Conservation (phyloP, 1,284 basidiomycete species). For the Earliella scabrosa region DNA sequence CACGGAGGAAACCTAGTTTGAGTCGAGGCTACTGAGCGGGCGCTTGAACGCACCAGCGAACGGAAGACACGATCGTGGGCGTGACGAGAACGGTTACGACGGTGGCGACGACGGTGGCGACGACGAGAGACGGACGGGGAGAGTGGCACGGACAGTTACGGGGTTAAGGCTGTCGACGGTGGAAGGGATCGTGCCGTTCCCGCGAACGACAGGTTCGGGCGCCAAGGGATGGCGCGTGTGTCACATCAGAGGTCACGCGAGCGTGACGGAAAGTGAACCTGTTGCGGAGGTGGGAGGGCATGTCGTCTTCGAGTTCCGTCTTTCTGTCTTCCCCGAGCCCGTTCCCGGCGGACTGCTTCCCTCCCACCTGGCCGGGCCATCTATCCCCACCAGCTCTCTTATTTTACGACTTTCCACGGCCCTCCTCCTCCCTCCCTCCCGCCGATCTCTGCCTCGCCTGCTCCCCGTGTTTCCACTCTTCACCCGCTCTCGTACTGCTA, state of each 20-base stretch:
- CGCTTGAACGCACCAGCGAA: no score
- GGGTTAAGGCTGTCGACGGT: background rate
- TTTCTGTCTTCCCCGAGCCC: conserved; percentile 6
- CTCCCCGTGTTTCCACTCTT: conserved; percentile 9
- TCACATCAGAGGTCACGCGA: conserved; percentile 17
- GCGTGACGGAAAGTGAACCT: conserved; percentile 22
- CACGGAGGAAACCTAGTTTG: background rate
- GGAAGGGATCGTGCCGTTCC: no score
- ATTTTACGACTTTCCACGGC: conserved; percentile 21
- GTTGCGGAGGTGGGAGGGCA: background rate
- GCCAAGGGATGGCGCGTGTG: conserved; percentile 9
- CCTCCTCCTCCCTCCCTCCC: conserved; percentile 2
- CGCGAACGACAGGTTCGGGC: no score
- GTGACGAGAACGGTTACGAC: background rate
- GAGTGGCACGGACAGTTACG: background rate
- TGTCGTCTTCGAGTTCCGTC: background rate
- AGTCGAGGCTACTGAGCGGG: background rate
- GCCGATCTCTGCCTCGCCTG: conserved; percentile 11
- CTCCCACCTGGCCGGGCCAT: conserved; percentile 5
- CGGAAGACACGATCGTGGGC: background rate
- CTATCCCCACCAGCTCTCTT: conserved; percentile 12
- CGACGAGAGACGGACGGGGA: background rate
- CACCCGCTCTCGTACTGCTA: conserved; percentile 18
- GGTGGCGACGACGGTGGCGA: background rate
- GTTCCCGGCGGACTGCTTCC: conserved; percentile 14